Evolutionary conservation across 1,139 yeast genomes (phyloP).

Genomic region (Taiozyma sp.): DNA sequence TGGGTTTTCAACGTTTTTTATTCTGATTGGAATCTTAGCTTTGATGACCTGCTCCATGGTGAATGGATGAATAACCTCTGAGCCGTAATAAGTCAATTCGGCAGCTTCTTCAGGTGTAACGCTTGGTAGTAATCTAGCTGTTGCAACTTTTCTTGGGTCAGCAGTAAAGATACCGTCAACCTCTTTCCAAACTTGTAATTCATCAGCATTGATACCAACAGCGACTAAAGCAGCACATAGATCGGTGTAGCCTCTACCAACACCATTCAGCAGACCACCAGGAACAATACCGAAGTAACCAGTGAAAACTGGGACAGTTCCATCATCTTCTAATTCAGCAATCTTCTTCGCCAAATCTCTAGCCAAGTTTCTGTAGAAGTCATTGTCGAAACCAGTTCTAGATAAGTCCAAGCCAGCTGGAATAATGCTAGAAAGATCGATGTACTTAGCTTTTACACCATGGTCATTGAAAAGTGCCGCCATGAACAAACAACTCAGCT

Average conservation of each 20-base stretch:
- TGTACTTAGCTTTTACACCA: conserved; percentile 69
- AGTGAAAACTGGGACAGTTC: conserved; percentile 77
- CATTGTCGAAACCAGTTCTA: conserved; percentile 52
- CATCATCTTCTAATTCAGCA: conserved; percentile 34
- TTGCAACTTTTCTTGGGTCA: conserved; percentile 92
- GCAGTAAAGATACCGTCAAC: conserved; percentile 99
- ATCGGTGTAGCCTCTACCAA: conserved; percentile 97
- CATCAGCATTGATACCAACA: conserved; percentile 88
- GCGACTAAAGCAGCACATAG: conserved; percentile 95
- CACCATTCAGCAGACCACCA: conserved; percentile 86
- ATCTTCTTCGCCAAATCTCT: conserved; percentile 53
- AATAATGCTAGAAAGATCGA: conserved; percentile 72
- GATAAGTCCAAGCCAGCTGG: conserved; percentile 51
- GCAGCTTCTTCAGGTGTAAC: conserved; percentile 99
- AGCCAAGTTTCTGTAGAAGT: conserved; percentile 62
- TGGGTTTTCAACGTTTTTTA: conserved; percentile 93
- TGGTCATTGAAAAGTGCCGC: conserved; percentile 76
- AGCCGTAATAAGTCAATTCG: conserved; percentile 93
- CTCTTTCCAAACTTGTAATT: conserved; percentile 96
- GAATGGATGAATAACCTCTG: conserved; percentile 97
- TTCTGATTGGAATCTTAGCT: conserved; percentile 93
- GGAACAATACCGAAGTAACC: conserved; percentile 95
- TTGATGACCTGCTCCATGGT: conserved; percentile 98
- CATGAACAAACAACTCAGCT: conserved; percentile 84
- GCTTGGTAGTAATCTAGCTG: conserved; percentile 75